Evolutionary conservation across 2,329 filamentous ascomycete species (phyloP).

Genomic region (Exophiala oligosperma): DNA sequence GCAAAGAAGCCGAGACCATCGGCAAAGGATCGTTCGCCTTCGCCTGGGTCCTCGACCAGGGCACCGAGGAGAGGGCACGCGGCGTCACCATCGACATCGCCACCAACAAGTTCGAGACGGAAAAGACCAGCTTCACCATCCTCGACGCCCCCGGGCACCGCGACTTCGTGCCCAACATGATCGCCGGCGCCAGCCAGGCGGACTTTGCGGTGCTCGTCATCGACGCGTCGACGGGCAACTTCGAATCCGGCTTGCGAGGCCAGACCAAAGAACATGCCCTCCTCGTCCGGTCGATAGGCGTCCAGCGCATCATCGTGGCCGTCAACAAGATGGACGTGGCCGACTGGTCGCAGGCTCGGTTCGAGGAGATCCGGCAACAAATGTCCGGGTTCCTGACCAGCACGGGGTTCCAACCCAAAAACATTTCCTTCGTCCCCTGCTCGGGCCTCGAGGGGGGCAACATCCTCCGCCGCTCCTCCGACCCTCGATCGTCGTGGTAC

Average conservation of each 20-base stretch:
- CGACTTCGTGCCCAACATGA: constrained; percentile 99
- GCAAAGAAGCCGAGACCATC: constrained; percentile 83
- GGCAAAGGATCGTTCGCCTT: constrained; percentile 95
- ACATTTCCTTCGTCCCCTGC: constrained; percentile 83
- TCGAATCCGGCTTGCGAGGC: constrained; percentile 88
- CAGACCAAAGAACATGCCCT: constrained; percentile 94
- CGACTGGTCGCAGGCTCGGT: constrained; percentile 77
- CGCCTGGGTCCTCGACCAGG: constrained; percentile 95
- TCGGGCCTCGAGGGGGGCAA: constrained; percentile 90
- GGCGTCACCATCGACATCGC: constrained; percentile 97
- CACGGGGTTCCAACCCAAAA: constrained; percentile 78
- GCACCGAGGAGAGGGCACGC: constrained; percentile 80
- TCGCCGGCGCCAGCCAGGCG: constrained; percentile 91
- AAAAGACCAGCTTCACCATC: constrained; percentile 84
- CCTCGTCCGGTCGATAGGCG: constrained; percentile 84
- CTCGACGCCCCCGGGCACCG: constrained; percentile 91
- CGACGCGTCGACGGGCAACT: constrained; percentile 84
- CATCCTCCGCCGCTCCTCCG: constrained; percentile 54
- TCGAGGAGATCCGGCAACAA: constrained; percentile 81
- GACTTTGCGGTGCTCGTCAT: constrained; percentile 95
- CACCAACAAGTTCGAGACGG: constrained; percentile 90
- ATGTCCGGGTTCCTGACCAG: constrained; percentile 78
- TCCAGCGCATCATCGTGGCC: constrained; percentile 82
- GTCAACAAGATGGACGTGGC: constrained; percentile 95
- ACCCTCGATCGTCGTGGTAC: constrained; percentile 71